A percentile compares a stretch with the other conserved stretches of the same genome.
These are phyloP conservation scores for Euclidium syriacum DNA, from an alignment of 345 rosid species.

Conservation along the genomic window DNA sequence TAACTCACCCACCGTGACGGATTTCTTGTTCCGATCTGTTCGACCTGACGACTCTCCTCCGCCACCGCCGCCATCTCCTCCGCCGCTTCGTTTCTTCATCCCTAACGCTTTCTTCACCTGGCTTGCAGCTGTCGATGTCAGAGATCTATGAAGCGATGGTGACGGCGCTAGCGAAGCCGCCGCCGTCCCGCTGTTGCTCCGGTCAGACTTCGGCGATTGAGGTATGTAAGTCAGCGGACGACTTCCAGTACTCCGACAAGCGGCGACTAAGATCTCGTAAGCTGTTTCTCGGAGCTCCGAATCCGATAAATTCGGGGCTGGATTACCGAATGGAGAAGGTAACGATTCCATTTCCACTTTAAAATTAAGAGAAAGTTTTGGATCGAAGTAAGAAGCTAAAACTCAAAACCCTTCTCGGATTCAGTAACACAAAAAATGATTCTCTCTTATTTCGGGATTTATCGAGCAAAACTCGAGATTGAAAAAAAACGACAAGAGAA, in stretches of 20 bases:
- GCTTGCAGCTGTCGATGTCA: conserved; percentile 81
- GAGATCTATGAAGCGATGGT: conserved; percentile 69
- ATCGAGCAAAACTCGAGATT: background rate
- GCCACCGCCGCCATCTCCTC: conserved; percentile 24
- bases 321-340: conserved; percentile 53
- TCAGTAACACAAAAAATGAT: background rate
- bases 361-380: background rate
- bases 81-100: conserved; percentile 45
- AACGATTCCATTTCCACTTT: conserved; percentile 29
- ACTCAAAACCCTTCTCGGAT: background rate
- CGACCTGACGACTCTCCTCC: conserved; percentile 34
- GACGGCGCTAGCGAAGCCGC: conserved; percentile 13
- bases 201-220: conserved; percentile 39
- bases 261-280: conserved; percentile 82
- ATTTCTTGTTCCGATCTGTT: conserved; percentile 39
- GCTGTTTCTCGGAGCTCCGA: conserved; percentile 83
- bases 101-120: conserved; percentile 92
- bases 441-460: background rate
- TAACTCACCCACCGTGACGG: conserved; percentile 75
- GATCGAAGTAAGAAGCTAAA: background rate
- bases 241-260: conserved; percentile 65
- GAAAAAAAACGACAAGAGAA: background rate
- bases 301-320: conserved; percentile 46
- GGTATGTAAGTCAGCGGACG: conserved; percentile 68
- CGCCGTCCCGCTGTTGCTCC: conserved; percentile 12